These are phyloP conservation scores for Colletotrichum karsti DNA, from an alignment of 2,329 filamentous ascomycete genomes.

Conservation along the genomic window DNA sequence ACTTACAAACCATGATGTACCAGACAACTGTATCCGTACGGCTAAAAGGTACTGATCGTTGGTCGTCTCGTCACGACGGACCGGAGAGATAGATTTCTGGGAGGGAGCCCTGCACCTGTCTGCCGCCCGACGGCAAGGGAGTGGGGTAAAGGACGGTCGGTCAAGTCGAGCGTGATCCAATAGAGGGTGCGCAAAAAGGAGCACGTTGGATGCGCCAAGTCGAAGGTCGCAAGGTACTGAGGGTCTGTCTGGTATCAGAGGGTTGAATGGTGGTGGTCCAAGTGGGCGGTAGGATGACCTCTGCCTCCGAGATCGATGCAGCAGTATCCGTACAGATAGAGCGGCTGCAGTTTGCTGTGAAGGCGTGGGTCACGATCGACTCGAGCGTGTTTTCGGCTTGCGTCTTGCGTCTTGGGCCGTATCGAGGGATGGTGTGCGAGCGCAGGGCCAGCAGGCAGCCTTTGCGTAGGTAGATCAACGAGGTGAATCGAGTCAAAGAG, in stretches of 20 bases:
- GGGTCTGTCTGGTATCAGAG: slow-evolving; percentile 20
- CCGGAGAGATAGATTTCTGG: slow-evolving; percentile 2
- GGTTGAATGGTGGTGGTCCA: slow-evolving; percentile 7
- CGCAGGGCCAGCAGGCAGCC: slow-evolving; percentile 21
- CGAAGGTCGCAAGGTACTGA: slow-evolving; percentile 23
- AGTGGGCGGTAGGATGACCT: background rate
- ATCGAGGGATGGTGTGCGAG: slow-evolving; percentile 19
- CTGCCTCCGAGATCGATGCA: background rate
- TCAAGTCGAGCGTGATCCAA: slow-evolving; percentile 22
- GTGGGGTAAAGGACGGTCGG: slow-evolving; percentile 24
- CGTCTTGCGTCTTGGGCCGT: background rate
- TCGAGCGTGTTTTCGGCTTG: background rate
- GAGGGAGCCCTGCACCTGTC: slow-evolving; percentile 10
- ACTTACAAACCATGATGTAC: slow-evolving; percentile 30
- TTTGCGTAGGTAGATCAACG: slow-evolving; percentile 12
- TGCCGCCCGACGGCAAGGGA: slow-evolving; percentile 17
- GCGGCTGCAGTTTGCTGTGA: background rate
- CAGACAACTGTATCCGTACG: background rate
- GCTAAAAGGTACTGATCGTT: background rate
- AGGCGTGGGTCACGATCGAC: background rate
- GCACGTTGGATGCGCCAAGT: slow-evolving; percentile 26
- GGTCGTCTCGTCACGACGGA: slow-evolving; percentile 7
- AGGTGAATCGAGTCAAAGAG: background rate
- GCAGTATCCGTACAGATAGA: background rate
- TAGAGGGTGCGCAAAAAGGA: background rate